Evolutionary conservation across 148 eudicot genomes (phyloP).

Genomic region (Chenopodium quinoa): DNA sequence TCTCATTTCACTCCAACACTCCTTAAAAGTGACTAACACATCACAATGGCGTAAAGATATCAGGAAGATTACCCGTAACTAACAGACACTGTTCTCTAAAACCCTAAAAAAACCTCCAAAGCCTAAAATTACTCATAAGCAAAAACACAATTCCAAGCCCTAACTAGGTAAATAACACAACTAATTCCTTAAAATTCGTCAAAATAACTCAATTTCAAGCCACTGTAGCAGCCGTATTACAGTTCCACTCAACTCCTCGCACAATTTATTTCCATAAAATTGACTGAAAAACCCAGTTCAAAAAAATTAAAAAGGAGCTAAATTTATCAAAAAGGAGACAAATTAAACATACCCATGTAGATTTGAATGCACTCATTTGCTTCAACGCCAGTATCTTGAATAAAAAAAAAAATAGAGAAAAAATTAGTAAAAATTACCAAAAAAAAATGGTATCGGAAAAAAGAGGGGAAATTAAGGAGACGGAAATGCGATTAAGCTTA

Average conservation of each 20-base stretch:
- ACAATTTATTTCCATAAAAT: not conserved
- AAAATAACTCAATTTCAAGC: not conserved
- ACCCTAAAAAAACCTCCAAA: not conserved
- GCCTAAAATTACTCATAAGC: not conserved
- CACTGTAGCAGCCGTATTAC: not conserved
- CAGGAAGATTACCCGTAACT: not conserved
- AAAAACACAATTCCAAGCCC: not conserved
- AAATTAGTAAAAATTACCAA: not conserved
- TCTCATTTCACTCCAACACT: no score
- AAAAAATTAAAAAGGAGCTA: not conserved
- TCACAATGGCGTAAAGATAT: not conserved
- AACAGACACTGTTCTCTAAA: not conserved
- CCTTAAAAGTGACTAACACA: not conserved
- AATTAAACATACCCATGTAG: conserved; percentile 51
- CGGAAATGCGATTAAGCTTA: conserved; percentile 19
- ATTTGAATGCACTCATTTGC: conserved; percentile 78
- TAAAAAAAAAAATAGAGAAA: not conserved
- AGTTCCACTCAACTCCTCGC: not conserved
- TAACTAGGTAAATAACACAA: no score
- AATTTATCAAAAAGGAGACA: not conserved
- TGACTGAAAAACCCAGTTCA: not conserved
- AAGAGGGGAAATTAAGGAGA: not conserved
- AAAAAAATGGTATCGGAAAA: conserved; percentile 11
- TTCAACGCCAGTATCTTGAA: conserved; percentile 70
- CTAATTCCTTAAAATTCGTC: not conserved